Evolutionary conservation across 1,139 yeast species (phyloP), one percentile per base, ranked within the genome.

Genomic region (Candida glucosophila): DNA sequence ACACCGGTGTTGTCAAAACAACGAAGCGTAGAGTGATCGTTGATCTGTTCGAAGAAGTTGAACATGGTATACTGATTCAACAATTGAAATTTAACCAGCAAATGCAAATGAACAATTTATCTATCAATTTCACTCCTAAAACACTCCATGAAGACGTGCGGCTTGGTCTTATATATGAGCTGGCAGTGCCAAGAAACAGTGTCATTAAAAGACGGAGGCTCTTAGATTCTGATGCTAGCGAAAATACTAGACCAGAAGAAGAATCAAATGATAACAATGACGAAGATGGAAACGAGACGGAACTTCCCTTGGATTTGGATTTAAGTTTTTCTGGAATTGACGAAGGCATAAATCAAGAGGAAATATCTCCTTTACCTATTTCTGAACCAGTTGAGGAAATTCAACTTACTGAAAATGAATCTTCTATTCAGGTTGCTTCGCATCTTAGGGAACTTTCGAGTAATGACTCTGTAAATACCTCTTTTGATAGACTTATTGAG

Each of bases 401-500:
- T n/a, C n/a, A n/a, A n/a, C n/a, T n/a, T n/a, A n/a, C n/a, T n/a
- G n/a, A n/a, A n/a, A n/a, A n/a, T n/a, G n/a, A n/a, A n/a, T n/a
- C n/a, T n/a, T n/a, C n/a, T n/a, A n/a, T n/a, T n/a, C n/a, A n/a
- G n/a, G n/a, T n/a, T n/a, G n/a, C n/a, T n/a, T n/a, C n/a, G n/a
- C n/a, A n/a, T n/a, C n/a, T n/a, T n/a, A n/a, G n/a, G n/a, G n/a
- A 56, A 15, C 54, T 68, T 25, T 7, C 22, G 5, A 39, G 36
- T 2, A 33, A 24, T n/a, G 34, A 29, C 3, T 28, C 28, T 15
- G 40, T 39, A 1, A 42, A 59, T 0, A 6, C 15, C 7, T 47
- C 54, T 1, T 67, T 77, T 32, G 46, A 58, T 3, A 50, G 56
- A 2, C 40, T 77, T 12, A 43, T 75, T 25, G 56, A 55, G 12